These are phyloP conservation scores for Aspergillus carlsbadensis DNA, from an alignment of 495 filamentous ascomycete genomes.

Conservation along the genomic window DNA sequence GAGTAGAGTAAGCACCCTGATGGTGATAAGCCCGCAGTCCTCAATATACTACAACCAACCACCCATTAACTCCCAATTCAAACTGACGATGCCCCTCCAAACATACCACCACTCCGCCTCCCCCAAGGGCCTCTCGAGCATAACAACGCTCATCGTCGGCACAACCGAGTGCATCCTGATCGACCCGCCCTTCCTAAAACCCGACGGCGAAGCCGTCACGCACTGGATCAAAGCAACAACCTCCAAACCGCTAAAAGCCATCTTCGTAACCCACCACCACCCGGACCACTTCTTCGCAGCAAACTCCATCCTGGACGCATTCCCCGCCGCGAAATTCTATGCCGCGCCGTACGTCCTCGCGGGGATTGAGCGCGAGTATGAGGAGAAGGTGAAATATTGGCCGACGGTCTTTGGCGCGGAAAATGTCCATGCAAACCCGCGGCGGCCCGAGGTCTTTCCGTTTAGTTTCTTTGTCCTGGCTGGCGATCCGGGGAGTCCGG, in stretches of 20 bases:
- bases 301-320: conserved; percentile 30
- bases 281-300: conserved; percentile 35
- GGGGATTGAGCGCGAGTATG: conserved; percentile 30
- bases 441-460: conserved; percentile 24
- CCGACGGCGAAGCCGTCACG: conserved; percentile 21
- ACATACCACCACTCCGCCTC: conserved; percentile 20
- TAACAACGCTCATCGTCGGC: conserved; percentile 19
- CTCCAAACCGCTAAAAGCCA: conserved; percentile 17
- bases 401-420: conserved; percentile 23
- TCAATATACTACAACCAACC: too few species aligned
- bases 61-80: too few species aligned
- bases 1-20: too few species aligned
- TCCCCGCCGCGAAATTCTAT: conserved; percentile 23
- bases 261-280: conserved; percentile 36
- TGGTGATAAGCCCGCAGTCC: too few species aligned
- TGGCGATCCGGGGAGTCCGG: conserved; percentile 20
- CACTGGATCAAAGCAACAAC: conserved; percentile 22
- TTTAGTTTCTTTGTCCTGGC: conserved; percentile 25
- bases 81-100: conserved; percentile 15
- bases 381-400: conserved; percentile 32
- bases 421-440: conserved; percentile 22
- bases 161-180: conserved; percentile 11
- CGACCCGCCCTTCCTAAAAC: conserved; percentile 21
- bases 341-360: conserved; percentile 32
- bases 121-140: conserved; percentile 19